A percentile compares a stretch with the other conserved stretches of the same genome.
These are phyloP conservation scores for Kodamaea hsintzibuensis DNA, from an alignment of 805 yeast genomes.

Conservation along the genomic window DNA sequence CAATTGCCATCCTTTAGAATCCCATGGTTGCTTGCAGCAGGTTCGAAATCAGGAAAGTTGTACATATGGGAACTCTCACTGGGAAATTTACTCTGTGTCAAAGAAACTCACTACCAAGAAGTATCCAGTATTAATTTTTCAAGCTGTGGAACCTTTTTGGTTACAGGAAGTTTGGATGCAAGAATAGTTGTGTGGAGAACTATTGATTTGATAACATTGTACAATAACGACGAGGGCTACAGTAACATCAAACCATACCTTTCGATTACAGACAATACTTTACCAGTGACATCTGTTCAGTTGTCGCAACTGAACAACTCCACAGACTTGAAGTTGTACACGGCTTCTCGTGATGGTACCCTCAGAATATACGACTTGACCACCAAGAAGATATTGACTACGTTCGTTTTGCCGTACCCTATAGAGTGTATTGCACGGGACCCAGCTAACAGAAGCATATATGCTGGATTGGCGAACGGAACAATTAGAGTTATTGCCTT, in stretches of 20 bases:
- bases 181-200: constrained; percentile 75
- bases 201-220: constrained; percentile 51
- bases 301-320: constrained; percentile 51
- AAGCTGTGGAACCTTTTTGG: constrained; percentile 59
- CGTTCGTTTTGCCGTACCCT: constrained; percentile 66
- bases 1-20: constrained; percentile 44
- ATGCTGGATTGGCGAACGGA: constrained; percentile 70
- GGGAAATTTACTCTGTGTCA: constrained; percentile 70
- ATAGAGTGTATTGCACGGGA: constrained; percentile 64
- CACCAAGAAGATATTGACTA: constrained; percentile 51
- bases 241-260: constrained; percentile 54
- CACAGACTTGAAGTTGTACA: constrained; percentile 62
- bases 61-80: constrained; percentile 84
- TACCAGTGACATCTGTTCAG: constrained; percentile 51
- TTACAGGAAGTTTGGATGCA: constrained; percentile 82
- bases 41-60: constrained; percentile 71
- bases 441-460: constrained; percentile 75
- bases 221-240: constrained; percentile 30
- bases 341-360: constrained; percentile 75
- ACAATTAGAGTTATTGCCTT: constrained; percentile 56
- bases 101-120: constrained; percentile 83
- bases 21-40: constrained; percentile 72
- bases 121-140: constrained; percentile 61
- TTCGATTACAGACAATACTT: constrained; percentile 61
- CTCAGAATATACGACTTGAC: constrained; percentile 66